Percentiles rank a stretch among this genome's conserved stretches.
phyloP scores from a whole-genome alignment of 176 grass and related monocot genomes.

The Cenchrus purpureus region DNA sequence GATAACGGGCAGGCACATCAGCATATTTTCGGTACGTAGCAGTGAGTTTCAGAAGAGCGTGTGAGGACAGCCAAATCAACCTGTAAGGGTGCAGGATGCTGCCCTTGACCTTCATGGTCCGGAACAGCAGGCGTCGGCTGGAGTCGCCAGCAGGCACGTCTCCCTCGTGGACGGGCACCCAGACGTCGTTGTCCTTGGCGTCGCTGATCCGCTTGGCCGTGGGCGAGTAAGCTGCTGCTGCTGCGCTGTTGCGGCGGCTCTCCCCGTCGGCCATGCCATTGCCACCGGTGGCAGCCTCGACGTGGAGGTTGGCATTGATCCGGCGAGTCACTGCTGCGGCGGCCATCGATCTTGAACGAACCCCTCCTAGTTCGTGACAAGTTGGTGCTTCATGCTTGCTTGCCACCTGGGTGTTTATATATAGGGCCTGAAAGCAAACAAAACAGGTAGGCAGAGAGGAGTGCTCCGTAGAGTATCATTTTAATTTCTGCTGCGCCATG shows the following conservation, averaged over 20 bases:
- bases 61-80: neutral
- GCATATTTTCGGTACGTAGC: too few relatives aligned
- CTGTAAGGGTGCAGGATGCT: conserved; percentile 58
- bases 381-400: neutral
- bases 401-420: conserved; percentile 21
- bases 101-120: conserved; percentile 54
- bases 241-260: neutral
- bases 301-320: conserved; percentile 22
- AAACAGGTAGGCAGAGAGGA: neutral
- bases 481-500: neutral
- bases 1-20: neutral
- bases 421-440: conserved; percentile 10
- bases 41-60: neutral
- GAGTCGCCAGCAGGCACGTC: neutral
- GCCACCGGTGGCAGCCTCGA: neutral
- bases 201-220: conserved; percentile 7
- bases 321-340: conserved; percentile 30
- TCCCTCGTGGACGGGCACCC: conserved; percentile 40
- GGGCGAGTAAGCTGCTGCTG: conserved; percentile 4
- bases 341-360: neutral
- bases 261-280: neutral
- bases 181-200: conserved; percentile 36
- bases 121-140: conserved; percentile 41
- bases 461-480: neutral
- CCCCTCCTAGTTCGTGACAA: neutral